Conservation (phyloP, 2,329 filamentous ascomycete genomes). For the Neofusicoccum parvum region DNA sequence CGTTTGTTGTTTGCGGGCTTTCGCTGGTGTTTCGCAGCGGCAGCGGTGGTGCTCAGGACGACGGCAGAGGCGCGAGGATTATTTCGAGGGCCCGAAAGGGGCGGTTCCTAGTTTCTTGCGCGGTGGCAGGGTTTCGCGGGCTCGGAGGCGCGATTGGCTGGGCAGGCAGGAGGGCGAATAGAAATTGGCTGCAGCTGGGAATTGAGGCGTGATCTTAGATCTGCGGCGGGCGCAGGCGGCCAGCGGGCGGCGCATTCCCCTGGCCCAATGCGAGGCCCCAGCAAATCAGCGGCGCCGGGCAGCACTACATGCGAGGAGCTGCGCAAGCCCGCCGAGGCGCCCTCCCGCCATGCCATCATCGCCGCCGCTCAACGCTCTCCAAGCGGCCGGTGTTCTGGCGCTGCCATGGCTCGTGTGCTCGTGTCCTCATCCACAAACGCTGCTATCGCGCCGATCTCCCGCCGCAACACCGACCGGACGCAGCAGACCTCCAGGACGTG, state of each 20-base stretch:
- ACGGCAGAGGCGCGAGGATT: not conserved
- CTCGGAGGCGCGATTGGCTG: not conserved
- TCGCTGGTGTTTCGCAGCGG: not conserved
- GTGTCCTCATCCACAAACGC: not conserved
- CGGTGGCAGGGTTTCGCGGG: not conserved
- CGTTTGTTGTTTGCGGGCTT: not conserved
- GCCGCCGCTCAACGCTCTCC: not conserved
- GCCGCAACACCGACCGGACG: not conserved
- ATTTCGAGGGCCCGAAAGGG: conserved; percentile 8
- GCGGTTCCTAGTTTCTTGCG: not conserved
- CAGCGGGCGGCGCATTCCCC: conserved; percentile 10
- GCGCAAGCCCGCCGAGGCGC: not conserved
- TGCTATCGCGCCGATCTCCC: conserved; percentile 13
- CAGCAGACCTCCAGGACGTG: no score
- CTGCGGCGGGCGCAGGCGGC: conserved; percentile 7
- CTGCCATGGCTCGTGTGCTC: not conserved
- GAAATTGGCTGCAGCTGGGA: conserved; percentile 2
- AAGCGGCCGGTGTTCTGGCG: not conserved
- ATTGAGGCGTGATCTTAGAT: conserved; percentile 14
- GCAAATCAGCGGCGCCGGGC: conserved; percentile 2
- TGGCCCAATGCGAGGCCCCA: conserved; percentile 1
- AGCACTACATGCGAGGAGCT: conserved; percentile 11
- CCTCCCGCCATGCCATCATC: conserved; percentile 16
- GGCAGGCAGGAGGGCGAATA: conserved; percentile 13
- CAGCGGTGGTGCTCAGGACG: not conserved